Base-by-base conservation (phyloP, 768 basidiomycete genomes). In the Hygrocybe coccinea region DNA sequence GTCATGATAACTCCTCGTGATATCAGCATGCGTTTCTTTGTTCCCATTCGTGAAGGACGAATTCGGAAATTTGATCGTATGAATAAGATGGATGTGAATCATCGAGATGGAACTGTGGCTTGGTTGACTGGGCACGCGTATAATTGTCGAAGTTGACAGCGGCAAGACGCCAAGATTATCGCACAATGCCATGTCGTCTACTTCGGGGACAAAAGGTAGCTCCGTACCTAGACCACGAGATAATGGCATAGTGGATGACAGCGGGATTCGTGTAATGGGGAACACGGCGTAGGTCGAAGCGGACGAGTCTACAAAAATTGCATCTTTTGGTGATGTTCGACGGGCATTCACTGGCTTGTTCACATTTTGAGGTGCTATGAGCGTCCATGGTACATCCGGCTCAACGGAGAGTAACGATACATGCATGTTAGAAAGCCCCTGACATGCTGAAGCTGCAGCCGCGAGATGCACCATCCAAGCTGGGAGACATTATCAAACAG, bases 1-100 rank as follows among this genome's bases (percentile, higher is more conserved):
- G 56, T 87, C 86, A 61, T 87, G 76, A 63, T 79, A 91, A 63
- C 83, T 91, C 43, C 69, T 75, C 15, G 85, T 80, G 62, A 91
- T 78, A 52, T 90, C 89, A 22, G 60, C 63, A 48, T 75, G 71
- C 12, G 79, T 64, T 29, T 62, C 52, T 54, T 69, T 63, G 57
- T 69, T 41, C 64, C 62, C 46, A 62, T 61, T 35, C 64, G 64
- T n/a, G 48, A 57, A 38, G 60, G 54, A 22, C 50, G 64, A 48
- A 25, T 53, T 67, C 69, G 52, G 66, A 2, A 76, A 78, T 52
- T 76, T 77, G 34, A 71, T 67, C 29, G 74, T 73, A 56, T 82
- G 74, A 21, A 92, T 73, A 12, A 86, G 73, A 66, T 86, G 82
- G 29, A 89, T 70, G 50, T 85, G 79, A 29, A 86, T 74, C 78